Base-by-base conservation (phyloP, 2,329 filamentous ascomycete genomes). In the Cytospora chrysosperma region DNA sequence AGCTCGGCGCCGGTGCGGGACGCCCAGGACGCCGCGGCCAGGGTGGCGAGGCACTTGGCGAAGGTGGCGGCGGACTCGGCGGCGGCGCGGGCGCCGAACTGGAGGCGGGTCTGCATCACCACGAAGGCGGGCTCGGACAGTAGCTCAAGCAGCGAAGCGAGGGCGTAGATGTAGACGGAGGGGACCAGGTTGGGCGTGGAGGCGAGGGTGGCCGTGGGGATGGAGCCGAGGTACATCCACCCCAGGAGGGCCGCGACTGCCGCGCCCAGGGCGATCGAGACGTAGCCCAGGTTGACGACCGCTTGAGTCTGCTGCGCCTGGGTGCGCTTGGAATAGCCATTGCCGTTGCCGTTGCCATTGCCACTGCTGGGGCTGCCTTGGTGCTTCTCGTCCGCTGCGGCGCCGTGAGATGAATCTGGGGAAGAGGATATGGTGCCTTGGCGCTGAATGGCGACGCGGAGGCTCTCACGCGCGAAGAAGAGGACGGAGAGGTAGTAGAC, bases 401-500 rank as follows among this genome's bases (percentile, higher is more conserved):
- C 12, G 24, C 21, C 5, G 15, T n/a, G 13, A 1, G 40, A 13
- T 24, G 26, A 24, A 4, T 24, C 32, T 5, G 37, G 37, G 3
- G 37, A n/a, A 3, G 61, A 34, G 17, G 67, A 68, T n/a, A 76
- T 73, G n/a, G 75, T 69, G 17, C 79, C 78, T 69, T 93, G 90
- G 58, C 95, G 85, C 76, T 98, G 94, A 40, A 97, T 86, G 28
- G 94, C 93, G n/a, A 97, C 89, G 19, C 95, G 89, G 56, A 98
- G 79, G 71, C 90, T 94, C 77, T 99, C 95, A 47, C 95, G 85
- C 0, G 95, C 90, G 72, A 99, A 98, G 76, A 96, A 97, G 0
- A 99, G 83, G n/a, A 96, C 88, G 0, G 93, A 92, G 52, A 96
- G 89, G 65, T 94, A 93, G 75, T 93, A 97, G 0, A 98, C 87